Conservation (phyloP, 2,329 filamentous ascomycete species). For the Myotisia sp. region DNA sequence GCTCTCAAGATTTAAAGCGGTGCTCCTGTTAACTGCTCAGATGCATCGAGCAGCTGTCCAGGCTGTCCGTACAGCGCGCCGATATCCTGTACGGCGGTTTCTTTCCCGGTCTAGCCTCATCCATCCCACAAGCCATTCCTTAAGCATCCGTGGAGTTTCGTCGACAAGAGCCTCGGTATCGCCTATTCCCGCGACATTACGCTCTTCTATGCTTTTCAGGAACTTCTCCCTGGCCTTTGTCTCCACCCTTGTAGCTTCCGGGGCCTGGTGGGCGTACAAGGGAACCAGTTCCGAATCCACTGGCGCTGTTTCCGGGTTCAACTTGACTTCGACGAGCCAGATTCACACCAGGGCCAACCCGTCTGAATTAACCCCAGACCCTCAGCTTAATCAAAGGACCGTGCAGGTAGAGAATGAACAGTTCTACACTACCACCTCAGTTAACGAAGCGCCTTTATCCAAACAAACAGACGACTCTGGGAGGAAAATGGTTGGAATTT, state of each 20-base stretch:
- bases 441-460: conserved; percentile 71
- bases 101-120: conserved; percentile 22
- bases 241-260: conserved; percentile 34
- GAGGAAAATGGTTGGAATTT: conserved; percentile 81
- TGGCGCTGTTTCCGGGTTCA: conserved; percentile 8
- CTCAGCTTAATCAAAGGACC: conserved; percentile 19
- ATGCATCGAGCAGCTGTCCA: conserved; percentile 37
- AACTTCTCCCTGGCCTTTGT: conserved; percentile 36
- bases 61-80: conserved; percentile 35
- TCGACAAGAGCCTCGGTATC: conserved; percentile 1
- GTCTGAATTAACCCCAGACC: conserved; percentile 15
- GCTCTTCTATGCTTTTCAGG: conserved; percentile 36
- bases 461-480: conserved; percentile 79
- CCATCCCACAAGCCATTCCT: conserved; percentile 25
- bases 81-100: conserved; percentile 31
- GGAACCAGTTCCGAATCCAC: conserved; percentile 13
- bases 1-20: neutral
- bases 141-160: conserved; percentile 22
- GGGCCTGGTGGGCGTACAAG: conserved; percentile 37
- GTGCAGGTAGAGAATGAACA: conserved; percentile 82
- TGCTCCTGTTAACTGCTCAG: conserved; percentile 15
- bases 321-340: conserved; percentile 10
- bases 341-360: neutral
- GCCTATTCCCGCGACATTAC: conserved; percentile 24
- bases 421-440: conserved; percentile 73